phyloP scores from a whole-genome alignment of 169 alveolate genomes.

The Eimeria maxima region DNA sequence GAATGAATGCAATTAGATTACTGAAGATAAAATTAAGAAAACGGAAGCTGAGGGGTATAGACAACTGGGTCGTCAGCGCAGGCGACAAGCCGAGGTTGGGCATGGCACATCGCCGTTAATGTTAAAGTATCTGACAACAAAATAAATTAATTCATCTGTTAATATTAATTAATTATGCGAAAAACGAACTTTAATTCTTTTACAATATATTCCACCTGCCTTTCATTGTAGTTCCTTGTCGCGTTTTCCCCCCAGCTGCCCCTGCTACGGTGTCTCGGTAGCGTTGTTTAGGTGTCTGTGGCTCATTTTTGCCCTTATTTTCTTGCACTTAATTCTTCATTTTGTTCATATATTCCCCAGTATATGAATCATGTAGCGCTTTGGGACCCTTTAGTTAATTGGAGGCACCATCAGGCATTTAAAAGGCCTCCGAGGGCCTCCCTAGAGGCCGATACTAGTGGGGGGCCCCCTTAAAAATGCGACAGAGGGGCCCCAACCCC shows the following conservation, averaged over 20 bases:
- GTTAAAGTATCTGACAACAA: background rate
- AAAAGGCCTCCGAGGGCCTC: background rate
- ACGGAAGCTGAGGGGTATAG: background rate
- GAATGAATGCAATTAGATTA: no score
- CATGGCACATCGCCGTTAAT: background rate
- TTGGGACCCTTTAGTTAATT: background rate
- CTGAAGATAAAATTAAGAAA: background rate
- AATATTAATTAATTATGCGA: no score
- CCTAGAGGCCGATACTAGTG: background rate
- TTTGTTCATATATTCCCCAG: background rate
- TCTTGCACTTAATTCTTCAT: background rate
- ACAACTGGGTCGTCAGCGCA: background rate
- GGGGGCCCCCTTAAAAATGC: conserved; percentile 6
- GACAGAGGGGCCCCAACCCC: background rate
- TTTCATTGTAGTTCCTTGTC: background rate
- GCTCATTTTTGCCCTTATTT: background rate
- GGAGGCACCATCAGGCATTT: background rate
- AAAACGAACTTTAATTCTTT: background rate
- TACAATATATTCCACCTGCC: background rate
- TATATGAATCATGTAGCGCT: background rate
- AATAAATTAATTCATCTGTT: no score
- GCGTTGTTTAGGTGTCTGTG: background rate
- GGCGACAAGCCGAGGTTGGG: background rate
- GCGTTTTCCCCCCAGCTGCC: background rate
- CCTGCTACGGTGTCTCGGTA: background rate